These are phyloP conservation scores for Tremella mesenterica DNA, from an alignment of 768 basidiomycete species.

Conservation along the genomic window DNA sequence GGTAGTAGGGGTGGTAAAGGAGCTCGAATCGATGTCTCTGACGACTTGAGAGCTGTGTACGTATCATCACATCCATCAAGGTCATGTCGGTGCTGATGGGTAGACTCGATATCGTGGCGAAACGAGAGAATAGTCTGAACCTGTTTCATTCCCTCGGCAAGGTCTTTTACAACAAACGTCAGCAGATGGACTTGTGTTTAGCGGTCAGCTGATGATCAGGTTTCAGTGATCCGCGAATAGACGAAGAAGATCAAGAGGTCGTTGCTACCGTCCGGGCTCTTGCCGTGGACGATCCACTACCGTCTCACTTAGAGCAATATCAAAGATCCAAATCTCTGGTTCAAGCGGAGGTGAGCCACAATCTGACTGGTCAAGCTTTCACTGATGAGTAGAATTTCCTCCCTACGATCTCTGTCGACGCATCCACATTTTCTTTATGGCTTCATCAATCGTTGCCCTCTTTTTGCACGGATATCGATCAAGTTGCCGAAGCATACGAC, in stretches of 20 bases:
- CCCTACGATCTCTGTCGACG: slow-evolving; percentile 61
- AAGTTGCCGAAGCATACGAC: slow-evolving; percentile 44
- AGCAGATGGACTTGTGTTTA: slow-evolving; percentile 19
- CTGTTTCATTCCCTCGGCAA: slow-evolving; percentile 91
- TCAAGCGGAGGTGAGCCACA: slow-evolving; percentile 56
- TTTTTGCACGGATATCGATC: slow-evolving; percentile 68
- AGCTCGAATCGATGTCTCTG: slow-evolving; percentile 34
- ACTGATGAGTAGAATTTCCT: slow-evolving; percentile 17
- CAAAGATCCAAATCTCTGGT: slow-evolving; percentile 63
- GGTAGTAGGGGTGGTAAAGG: slow-evolving; percentile 42
- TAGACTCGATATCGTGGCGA: slow-evolving; percentile 64
- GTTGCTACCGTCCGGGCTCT: slow-evolving; percentile 55
- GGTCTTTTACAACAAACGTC: slow-evolving; percentile 90
- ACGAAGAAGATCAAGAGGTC: slow-evolving; percentile 63
- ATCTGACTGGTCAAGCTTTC: slow-evolving; percentile 12
- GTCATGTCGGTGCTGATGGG: neutral
- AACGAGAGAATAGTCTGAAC: slow-evolving; percentile 73
- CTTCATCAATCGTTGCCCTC: slow-evolving; percentile 88
- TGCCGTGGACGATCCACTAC: slow-evolving; percentile 51
- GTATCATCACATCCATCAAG: slow-evolving; percentile 7
- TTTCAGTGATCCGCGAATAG: slow-evolving; percentile 31
- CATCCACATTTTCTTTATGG: slow-evolving; percentile 77
- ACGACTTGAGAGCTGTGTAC: slow-evolving; percentile 38
- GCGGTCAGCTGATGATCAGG: slow-evolving; percentile 13
- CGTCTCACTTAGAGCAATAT: slow-evolving; percentile 55